Base-by-base conservation (phyloP, 352 stramenopile genomes). In the Saprolegnia diclina region DNA sequence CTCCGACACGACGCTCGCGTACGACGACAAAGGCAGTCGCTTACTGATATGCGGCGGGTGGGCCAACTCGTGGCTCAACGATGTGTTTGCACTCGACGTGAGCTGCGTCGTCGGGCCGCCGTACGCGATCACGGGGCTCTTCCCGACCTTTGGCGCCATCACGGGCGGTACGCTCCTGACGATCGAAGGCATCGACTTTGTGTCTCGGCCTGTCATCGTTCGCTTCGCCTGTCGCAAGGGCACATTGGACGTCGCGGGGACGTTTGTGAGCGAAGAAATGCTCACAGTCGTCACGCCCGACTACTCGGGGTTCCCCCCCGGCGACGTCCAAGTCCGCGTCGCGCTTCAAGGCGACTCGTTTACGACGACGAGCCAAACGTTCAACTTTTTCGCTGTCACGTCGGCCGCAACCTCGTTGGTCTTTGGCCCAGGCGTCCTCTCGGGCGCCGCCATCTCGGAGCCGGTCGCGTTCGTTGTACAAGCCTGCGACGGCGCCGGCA, bases 41-140 rank as follows among this genome's bases (percentile, higher is more conserved):
- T 71, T 99, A 19, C 74, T 98, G 32, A 73, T 98, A 29, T 98
- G 98, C 74, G 96, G 96, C 22, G 96, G 96, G 32, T 99, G 96
- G 95, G 90, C 92, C 0, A 98, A 98, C 66, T 80, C 89, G 38
- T 99, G 95, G 94, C 79, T 96, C 24, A 87, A 94, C 62, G 88
- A 98, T 56, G 76, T 97, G n/a, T 93, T 86, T 68, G 79, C 85
- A 11, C 92, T 98, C 35, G 91, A 98, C 53, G 95, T 98, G 35
- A 91, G 83, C 61, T 94, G 94, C 46, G 89, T 98, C 24, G 95
- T 99, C 4, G 96, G 96, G 0, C 96, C 96, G 21, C 95, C 95
- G 10, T 98, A 99, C 75, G 96, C 91, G 11, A 96, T 99, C 72
- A 94, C 88, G 10, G 74, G 77, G 14, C 83, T 98, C 22, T 87